These are phyloP conservation scores for Aotearoamyces nothofagi DNA, from an alignment of 2,329 filamentous ascomycete genomes.

Conservation along the genomic window DNA sequence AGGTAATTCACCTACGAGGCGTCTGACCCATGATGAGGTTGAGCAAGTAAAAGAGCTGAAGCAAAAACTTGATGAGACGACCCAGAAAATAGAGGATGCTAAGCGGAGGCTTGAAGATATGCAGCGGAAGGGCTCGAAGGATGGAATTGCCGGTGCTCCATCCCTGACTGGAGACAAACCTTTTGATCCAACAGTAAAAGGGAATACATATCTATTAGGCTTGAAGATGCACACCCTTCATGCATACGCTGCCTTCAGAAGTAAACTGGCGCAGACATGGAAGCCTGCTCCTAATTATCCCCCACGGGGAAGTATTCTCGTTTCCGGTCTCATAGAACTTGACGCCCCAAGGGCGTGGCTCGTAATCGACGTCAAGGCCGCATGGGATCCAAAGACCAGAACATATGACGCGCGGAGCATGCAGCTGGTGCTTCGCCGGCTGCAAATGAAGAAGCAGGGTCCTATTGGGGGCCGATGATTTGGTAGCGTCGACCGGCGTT, in stretches of 20 bases:
- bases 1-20: neutral
- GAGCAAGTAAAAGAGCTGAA: neutral
- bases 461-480: slow-evolving; percentile 8
- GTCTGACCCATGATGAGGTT: neutral
- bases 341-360: slow-evolving; percentile 29
- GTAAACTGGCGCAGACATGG: slow-evolving; percentile 27
- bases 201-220: neutral
- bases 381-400: slow-evolving; percentile 39
- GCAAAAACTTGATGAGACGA: neutral
- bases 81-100: slow-evolving; percentile 1
- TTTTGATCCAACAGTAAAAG: slow-evolving; percentile 3
- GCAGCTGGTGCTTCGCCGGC: slow-evolving; percentile 26
- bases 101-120: too few relatives aligned
- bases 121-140: neutral
- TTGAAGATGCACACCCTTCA: slow-evolving; percentile 12
- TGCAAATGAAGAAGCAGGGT: slow-evolving; percentile 25
- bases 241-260: slow-evolving; percentile 14
- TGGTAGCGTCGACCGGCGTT: neutral
- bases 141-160: slow-evolving; percentile 1
- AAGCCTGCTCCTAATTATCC: slow-evolving; percentile 26
- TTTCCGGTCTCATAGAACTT: slow-evolving; percentile 40
- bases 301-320: slow-evolving; percentile 32
- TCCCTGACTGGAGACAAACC: slow-evolving; percentile 5
- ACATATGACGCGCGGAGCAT: slow-evolving; percentile 19
- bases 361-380: slow-evolving; percentile 34